Evolutionary conservation across 2,329 filamentous ascomycete species (phyloP), one percentile per base, ranked within the genome.

Genomic region (Ophiostoma piceae): DNA sequence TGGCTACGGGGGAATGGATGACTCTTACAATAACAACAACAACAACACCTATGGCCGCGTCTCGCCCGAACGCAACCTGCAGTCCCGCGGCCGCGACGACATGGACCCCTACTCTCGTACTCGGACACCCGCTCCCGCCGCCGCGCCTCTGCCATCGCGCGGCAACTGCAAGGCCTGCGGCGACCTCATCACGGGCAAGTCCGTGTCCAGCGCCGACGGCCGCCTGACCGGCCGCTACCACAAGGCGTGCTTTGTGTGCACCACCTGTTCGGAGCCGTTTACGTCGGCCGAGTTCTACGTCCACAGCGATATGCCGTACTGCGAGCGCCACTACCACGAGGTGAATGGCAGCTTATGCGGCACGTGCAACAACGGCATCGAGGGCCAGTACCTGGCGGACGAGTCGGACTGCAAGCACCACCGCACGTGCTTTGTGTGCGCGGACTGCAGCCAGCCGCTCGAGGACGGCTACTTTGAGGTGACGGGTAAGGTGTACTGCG

Each of bases 181-280:
- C 3, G 82, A 90, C 65, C 82, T 85, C 7, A 98, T 99, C 75
- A 86, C 88, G 64, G 94, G 93, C 26, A 98, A 97, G 80, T 97
- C 93, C 1, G 89, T 99, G 71, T 96, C 94, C 43, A 96, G 93
- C 16, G 93, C 93, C 0, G 95, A 97, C 75, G 95, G 95, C 19
- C 89, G 94, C 32, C 83, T 99, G 32, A 96, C 92, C 0, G 95
- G 95, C 11, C 90, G 93, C 73, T 99, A 97, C 79, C 95, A 99
- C 83, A 96, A 96, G 78, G 86, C 90, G 4, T 99, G 94, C 78
- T 98, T 99, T 77, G 91, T 94, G 12, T 99, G 95, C 83, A 87
- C 88, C 4, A 93, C 90, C 1, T 99, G 95, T 81, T 83, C 84
- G 12, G 85, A 88, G 69, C 90, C 93, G 0, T 99, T 98, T 77